Percentiles rank a stretch among this genome's conserved stretches.
phyloP scores from a whole-genome alignment of 306 rosid species.

The Prunus armeniaca region DNA sequence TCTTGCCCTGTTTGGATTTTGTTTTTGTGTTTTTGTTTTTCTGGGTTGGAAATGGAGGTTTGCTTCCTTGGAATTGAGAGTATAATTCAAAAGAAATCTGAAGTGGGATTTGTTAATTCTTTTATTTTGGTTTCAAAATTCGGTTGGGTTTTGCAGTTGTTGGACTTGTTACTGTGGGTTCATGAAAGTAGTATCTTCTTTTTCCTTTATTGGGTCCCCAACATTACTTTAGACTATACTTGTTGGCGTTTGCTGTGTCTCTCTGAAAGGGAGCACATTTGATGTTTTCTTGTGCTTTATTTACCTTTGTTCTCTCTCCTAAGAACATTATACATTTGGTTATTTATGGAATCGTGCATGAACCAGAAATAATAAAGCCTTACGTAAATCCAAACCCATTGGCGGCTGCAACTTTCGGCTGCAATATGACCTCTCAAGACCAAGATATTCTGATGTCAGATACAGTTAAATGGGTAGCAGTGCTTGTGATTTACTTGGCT shows the following conservation, averaged over 20 bases:
- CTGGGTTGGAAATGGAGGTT: not conserved
- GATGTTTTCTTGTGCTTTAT: not conserved
- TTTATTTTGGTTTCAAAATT: constrained; percentile 1
- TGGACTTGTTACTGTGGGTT: not conserved
- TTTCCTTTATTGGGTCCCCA: not conserved
- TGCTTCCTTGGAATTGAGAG: too few species aligned
- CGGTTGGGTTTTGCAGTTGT: constrained; percentile 8
- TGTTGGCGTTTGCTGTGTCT: constrained; percentile 2
- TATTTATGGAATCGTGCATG: not conserved
- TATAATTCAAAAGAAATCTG: not conserved
- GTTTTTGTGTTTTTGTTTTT: not conserved
- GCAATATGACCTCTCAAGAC: not conserved
- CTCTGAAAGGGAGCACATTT: not conserved
- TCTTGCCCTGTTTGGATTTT: not conserved
- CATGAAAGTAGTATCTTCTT: not conserved
- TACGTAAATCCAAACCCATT: not conserved
- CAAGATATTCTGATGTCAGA: not conserved
- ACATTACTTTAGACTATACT: constrained; percentile 1
- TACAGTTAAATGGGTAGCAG: not conserved
- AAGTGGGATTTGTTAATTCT: not conserved
- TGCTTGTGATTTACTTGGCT: constrained; percentile 1
- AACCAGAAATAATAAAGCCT: not conserved
- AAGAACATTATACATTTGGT: not conserved
- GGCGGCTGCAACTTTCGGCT: not conserved
- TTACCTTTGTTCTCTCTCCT: not conserved